phyloP scores from a whole-genome alignment of 1,284 basidiomycete species.

The Polyporus tsugae region DNA sequence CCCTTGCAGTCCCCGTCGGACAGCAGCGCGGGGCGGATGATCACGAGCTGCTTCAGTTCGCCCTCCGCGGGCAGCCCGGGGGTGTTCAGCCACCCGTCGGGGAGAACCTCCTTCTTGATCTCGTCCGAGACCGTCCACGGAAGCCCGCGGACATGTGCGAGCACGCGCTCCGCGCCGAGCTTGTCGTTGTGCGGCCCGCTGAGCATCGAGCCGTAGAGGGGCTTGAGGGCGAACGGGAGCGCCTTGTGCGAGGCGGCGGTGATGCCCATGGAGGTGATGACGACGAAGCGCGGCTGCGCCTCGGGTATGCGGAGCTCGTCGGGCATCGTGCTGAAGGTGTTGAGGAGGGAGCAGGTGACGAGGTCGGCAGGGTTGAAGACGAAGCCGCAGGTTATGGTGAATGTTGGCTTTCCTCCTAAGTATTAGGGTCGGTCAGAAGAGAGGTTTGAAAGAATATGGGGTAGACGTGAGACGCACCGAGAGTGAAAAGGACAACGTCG shows the following conservation, averaged over 20 bases:
- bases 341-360: slow-evolving; percentile 58
- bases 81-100: slow-evolving; percentile 48
- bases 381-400: slow-evolving; percentile 53
- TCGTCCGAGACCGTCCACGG: slow-evolving; percentile 53
- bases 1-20: slow-evolving; percentile 64
- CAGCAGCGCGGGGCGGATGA: slow-evolving; percentile 65
- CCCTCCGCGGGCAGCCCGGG: slow-evolving; percentile 51
- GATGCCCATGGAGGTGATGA: slow-evolving; percentile 61
- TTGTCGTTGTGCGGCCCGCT: slow-evolving; percentile 62
- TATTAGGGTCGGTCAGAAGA: slow-evolving; percentile 8
- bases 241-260: slow-evolving; percentile 51
- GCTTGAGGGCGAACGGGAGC: slow-evolving; percentile 58
- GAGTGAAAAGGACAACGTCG: slow-evolving; percentile 58
- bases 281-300: slow-evolving; percentile 57
- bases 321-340: slow-evolving; percentile 56
- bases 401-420: slow-evolving; percentile 53
- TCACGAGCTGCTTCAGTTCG: slow-evolving; percentile 50
- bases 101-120: slow-evolving; percentile 48
- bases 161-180: slow-evolving; percentile 57
- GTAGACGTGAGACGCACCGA: slow-evolving; percentile 49
- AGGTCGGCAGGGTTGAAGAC: slow-evolving; percentile 55
- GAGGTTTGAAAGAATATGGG: not conserved
- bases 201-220: slow-evolving; percentile 55
- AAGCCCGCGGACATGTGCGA: slow-evolving; percentile 55
- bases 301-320: slow-evolving; percentile 31